Conservation (phyloP, 2,329 filamentous ascomycete species). For the Talaromyces sp. region DNA sequence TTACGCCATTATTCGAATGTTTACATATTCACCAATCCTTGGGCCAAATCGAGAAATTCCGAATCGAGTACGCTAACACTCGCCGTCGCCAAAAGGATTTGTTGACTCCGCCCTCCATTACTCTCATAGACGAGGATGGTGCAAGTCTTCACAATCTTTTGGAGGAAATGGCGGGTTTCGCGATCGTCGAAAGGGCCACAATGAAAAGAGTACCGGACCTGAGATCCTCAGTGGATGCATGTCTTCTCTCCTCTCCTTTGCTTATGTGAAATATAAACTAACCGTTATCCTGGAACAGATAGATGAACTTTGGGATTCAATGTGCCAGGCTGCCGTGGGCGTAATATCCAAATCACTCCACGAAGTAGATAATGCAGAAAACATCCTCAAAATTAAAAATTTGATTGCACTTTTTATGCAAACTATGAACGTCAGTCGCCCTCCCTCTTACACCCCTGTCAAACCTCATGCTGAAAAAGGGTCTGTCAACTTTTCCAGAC, state of each 20-base stretch:
- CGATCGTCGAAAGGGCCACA: conserved; percentile 92
- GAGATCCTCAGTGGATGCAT: conserved; percentile 77
- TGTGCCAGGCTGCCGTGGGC: conserved; percentile 84
- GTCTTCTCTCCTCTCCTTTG: conserved; percentile 28
- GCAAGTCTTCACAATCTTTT: conserved; percentile 84
- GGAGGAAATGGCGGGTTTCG: conserved; percentile 93
- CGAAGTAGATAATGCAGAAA: conserved; percentile 83
- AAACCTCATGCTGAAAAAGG: not conserved
- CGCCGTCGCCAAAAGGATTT: conserved; percentile 89
- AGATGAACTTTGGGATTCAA: conserved; percentile 98
- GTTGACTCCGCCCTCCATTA: conserved; percentile 74
- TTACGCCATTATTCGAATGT: conserved; percentile 90
- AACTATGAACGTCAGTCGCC: conserved; percentile 81
- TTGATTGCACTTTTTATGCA: conserved; percentile 93
- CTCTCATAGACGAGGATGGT: conserved; percentile 79
- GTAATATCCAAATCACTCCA: conserved; percentile 79
- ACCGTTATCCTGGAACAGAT: conserved; percentile 57
- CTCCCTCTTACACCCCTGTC: not conserved
- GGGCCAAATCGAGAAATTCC: conserved; percentile 88
- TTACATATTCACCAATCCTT: conserved; percentile 95
- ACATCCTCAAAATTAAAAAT: conserved; percentile 91
- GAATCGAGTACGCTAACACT: conserved; percentile 87
- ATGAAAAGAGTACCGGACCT: conserved; percentile 84
- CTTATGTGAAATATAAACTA: conserved; percentile 9
- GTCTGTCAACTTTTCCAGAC: conserved; percentile 56